Percentiles rank a stretch among this genome's conserved stretches.
Evolutionary conservation across 2,329 filamentous ascomycete genomes (phyloP).

Genomic region (Arthrobotrys sinensis): DNA sequence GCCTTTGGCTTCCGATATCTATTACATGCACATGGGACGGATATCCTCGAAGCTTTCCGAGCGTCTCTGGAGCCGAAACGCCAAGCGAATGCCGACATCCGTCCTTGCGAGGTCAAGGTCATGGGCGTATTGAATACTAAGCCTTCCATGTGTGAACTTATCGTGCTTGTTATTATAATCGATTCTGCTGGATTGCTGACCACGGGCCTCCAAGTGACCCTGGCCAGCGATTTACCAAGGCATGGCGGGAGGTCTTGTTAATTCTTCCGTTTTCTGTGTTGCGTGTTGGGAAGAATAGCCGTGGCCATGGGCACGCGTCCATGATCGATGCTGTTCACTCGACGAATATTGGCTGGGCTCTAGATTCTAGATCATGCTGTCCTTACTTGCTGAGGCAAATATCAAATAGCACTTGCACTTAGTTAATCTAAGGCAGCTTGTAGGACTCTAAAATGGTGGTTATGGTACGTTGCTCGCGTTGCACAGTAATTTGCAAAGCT

Average conservation of each 20-base stretch:
- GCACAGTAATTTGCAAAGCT: no score
- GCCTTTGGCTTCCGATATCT: neutral
- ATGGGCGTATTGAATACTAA: conserved; percentile 9
- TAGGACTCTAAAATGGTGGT: no score
- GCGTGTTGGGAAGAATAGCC: neutral
- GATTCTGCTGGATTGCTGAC: neutral
- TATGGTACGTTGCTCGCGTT: no score
- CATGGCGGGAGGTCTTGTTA: neutral
- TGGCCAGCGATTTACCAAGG: neutral
- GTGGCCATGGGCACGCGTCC: no score
- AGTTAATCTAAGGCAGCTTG: no score
- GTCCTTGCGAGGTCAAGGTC: conserved; percentile 23
- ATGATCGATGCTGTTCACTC: no score
- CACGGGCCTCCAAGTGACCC: no score
- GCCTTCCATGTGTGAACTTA: conserved; percentile 2
- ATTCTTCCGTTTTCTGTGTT: conserved; percentile 36
- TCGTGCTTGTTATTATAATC: neutral
- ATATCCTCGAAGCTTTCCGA: conserved; percentile 43
- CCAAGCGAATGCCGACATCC: conserved; percentile 51
- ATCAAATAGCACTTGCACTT: no score
- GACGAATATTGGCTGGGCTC: no score
- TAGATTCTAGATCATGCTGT: no score
- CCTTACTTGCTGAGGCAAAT: no score
- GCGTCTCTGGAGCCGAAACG: conserved; percentile 37
- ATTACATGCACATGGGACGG: conserved; percentile 7